Evolutionary conservation across 108 stramenopile genomes (phyloP).

Genomic region (Cylindrotheca closterium): DNA sequence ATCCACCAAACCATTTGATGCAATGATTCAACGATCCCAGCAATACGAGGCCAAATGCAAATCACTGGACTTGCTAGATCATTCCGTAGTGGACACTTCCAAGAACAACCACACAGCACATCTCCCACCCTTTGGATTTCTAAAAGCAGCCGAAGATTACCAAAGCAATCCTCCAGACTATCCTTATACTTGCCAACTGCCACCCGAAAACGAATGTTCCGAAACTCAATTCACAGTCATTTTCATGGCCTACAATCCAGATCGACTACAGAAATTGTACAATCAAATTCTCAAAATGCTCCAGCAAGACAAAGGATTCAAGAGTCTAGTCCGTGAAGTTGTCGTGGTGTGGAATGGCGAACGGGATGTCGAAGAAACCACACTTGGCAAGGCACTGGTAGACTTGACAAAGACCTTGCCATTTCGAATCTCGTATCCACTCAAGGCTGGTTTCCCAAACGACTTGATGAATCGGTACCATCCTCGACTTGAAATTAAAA

Average conservation of each 20-base stretch:
- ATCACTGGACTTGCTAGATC: background rate
- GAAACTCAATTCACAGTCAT: conserved; percentile 55
- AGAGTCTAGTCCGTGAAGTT: conserved; percentile 49
- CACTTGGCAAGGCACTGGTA: conserved; percentile 45
- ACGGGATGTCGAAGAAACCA: conserved; percentile 45
- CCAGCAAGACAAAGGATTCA: conserved; percentile 8
- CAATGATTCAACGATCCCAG: background rate
- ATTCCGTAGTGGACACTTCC: background rate
- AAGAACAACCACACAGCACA: conserved; percentile 6
- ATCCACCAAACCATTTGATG: background rate
- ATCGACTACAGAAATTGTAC: conserved; percentile 39
- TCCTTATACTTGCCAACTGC: conserved; percentile 44
- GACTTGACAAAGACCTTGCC: conserved; percentile 26
- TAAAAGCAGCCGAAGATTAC: conserved; percentile 23
- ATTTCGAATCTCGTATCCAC: conserved; percentile 79
- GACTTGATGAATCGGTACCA: conserved; percentile 89
- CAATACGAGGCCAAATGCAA: background rate
- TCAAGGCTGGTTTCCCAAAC: conserved; percentile 70
- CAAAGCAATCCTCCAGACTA: background rate
- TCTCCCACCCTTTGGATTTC: conserved; percentile 43
- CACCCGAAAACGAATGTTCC: conserved; percentile 50
- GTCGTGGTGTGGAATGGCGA: conserved; percentile 86
- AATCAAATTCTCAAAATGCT: conserved; percentile 39
- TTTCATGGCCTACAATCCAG: conserved; percentile 64
- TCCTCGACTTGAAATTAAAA: conserved; percentile 64